Evolutionary conservation across 257 asterid species (phyloP).

Genomic region (Capsicum rhomboideum): DNA sequence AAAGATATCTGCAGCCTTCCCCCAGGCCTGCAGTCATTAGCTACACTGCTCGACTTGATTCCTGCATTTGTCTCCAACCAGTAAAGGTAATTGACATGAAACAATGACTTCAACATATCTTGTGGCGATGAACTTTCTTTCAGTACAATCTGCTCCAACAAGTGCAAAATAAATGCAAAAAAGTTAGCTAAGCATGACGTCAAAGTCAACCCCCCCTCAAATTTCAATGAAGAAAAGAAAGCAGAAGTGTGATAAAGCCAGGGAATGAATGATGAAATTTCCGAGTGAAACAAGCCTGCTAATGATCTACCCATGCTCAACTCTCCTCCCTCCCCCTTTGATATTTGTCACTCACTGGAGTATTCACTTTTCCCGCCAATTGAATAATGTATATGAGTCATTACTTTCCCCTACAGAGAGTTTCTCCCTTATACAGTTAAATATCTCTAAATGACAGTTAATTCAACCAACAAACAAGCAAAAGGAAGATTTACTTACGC

Average conservation of each 20-base stretch:
- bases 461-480: not conserved
- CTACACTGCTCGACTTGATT: constrained; percentile 35
- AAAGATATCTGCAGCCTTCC: constrained; percentile 77
- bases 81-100: constrained; percentile 74
- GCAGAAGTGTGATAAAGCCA: not conserved
- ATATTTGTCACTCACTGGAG: not conserved
- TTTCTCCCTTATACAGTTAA: not conserved
- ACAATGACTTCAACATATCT: constrained; percentile 86
- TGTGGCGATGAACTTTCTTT: constrained; percentile 72
- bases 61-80: constrained; percentile 95
- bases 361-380: not conserved
- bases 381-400: not conserved
- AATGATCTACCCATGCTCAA: not conserved
- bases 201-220: too few species aligned
- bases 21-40: constrained; percentile 68
- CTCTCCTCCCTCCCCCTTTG: not conserved
- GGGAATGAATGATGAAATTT: not conserved
- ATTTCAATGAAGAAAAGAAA: not conserved
- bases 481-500: constrained; percentile 38
- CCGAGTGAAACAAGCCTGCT: not conserved
- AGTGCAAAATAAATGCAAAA: not conserved
- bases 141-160: constrained; percentile 56
- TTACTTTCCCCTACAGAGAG: not conserved
- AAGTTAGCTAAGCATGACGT: not conserved
- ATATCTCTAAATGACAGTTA: not conserved